A percentile compares a stretch with the other conserved stretches of the same genome.
These are phyloP conservation scores for Torulaspora quercuum DNA, from an alignment of 805 yeast genomes.

Conservation along the genomic window DNA sequence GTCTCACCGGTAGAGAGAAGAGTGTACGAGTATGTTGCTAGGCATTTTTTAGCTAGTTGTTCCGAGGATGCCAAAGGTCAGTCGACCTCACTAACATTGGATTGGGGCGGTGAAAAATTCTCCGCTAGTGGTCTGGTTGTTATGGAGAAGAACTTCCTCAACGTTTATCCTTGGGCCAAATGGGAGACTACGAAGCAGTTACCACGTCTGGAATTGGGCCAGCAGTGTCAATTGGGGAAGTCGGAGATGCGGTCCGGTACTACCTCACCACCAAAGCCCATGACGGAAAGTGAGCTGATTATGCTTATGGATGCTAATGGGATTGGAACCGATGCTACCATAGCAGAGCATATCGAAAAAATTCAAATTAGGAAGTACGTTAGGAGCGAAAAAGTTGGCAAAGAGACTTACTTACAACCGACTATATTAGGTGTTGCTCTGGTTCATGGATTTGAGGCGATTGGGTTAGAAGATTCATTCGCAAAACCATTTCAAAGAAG, in stretches of 20 bases:
- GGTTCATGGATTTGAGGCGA: slow-evolving; percentile 80
- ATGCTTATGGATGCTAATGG: slow-evolving; percentile 95
- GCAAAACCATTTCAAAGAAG: slow-evolving; percentile 87
- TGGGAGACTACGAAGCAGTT: slow-evolving; percentile 70
- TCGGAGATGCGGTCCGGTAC: slow-evolving; percentile 67
- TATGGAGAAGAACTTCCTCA: slow-evolving; percentile 68
- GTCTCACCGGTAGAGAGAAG: slow-evolving; percentile 46
- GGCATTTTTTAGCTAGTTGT: slow-evolving; percentile 88
- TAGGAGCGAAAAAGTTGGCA: slow-evolving; percentile 41
- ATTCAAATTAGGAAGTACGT: slow-evolving; percentile 67
- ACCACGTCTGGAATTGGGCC: slow-evolving; percentile 61
- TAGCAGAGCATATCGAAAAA: slow-evolving; percentile 94
- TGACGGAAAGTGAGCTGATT: slow-evolving; percentile 91
- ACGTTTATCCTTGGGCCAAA: slow-evolving; percentile 69
- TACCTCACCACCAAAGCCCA: slow-evolving; percentile 74
- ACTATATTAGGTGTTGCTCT: slow-evolving; percentile 80
- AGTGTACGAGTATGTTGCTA: slow-evolving; percentile 81
- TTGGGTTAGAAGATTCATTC: slow-evolving; percentile 70
- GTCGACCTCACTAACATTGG: slow-evolving; percentile 54
- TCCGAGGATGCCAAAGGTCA: slow-evolving; percentile 86
- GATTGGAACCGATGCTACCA: slow-evolving; percentile 98
- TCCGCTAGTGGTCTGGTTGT: slow-evolving; percentile 72
- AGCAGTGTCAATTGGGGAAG: slow-evolving; percentile 50
- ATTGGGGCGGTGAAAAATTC: slow-evolving; percentile 80
- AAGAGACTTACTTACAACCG: slow-evolving; percentile 57